Base-by-base conservation (phyloP, 306 rosid species). In the Macrotyloma uniflorum region DNA sequence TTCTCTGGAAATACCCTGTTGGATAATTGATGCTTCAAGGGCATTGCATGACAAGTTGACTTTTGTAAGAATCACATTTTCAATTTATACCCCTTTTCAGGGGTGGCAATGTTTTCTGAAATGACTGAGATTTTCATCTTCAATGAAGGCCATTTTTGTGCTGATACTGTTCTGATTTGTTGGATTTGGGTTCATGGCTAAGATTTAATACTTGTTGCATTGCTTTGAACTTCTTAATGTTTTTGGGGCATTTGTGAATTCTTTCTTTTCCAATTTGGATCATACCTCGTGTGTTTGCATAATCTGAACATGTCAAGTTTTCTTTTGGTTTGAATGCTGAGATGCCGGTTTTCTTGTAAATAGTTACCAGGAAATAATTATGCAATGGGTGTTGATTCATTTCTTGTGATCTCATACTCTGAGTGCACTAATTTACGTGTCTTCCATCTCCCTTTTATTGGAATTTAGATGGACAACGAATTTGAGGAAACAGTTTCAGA, bases 1-100 rank as follows among this genome's bases (percentile, higher is more conserved):
- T 82, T 55, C 81, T 72, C 7, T 76, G 75, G 35, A 74, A 79
- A 36, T 47, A 20, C 68, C 14, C 26, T 68, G 15, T 74, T 24
- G 71, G 15, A 22, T 67, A 38, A 55, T 75, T 79, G 43, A 16
- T 63, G 11, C 46, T 69, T 8, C 45, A 77, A 50, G 26, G 66
- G 19, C 73, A 80, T 82, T 80, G 79, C 83, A 67, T 55, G 15
- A 45, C 51, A 68, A 64, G 80, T 89, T 88, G 91, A 87, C 91
- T 89, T 87, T 68, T 83, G n/a, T 49, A 45, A 86, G 58, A 81
- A 79, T 72, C 81, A 78, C 84, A 86, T 82, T 85, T 79, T 47
- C 68, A 59, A 62, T 83, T 86, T 79, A 78, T 75, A 64, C 79
- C 68, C 49, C 78, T 77, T 83, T 81, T 84, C 78, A 59, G 70